Evolutionary conservation across 2,329 filamentous ascomycete species (phyloP).

Genomic region (Chaetomiaceae sp.): DNA sequence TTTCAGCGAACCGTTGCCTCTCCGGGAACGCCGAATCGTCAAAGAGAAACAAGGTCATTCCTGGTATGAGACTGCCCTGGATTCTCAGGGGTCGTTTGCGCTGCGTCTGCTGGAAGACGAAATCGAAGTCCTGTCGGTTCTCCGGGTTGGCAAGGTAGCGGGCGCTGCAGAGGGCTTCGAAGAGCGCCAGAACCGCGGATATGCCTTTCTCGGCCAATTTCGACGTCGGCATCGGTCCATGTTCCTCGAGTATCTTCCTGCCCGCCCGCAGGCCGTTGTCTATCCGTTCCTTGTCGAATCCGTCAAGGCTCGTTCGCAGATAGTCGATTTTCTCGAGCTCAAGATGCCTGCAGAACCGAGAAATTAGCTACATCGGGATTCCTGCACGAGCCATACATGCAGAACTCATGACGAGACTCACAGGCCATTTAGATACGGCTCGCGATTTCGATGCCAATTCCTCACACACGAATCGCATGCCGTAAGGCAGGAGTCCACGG

Average conservation of each 20-base stretch:
- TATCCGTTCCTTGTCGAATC: slow-evolving; percentile 32
- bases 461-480: slow-evolving; percentile 65
- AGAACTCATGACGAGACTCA: slow-evolving; percentile 44
- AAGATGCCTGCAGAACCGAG: slow-evolving; percentile 31
- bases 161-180: slow-evolving; percentile 81
- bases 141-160: slow-evolving; percentile 59
- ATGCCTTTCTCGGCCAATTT: slow-evolving; percentile 43
- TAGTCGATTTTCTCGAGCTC: slow-evolving; percentile 33
- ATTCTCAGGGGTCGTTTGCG: slow-evolving; percentile 73
- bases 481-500: slow-evolving; percentile 53
- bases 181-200: slow-evolving; percentile 69
- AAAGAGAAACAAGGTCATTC: slow-evolving; percentile 81
- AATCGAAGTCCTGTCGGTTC: slow-evolving; percentile 61
- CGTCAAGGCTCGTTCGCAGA: slow-evolving; percentile 36
- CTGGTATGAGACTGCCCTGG: slow-evolving; percentile 64
- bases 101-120: slow-evolving; percentile 75
- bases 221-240: slow-evolving; percentile 41
- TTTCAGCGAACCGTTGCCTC: slow-evolving; percentile 61
- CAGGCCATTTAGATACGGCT: slow-evolving; percentile 55
- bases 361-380: background rate
- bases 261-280: slow-evolving; percentile 41
- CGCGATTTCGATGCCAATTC: slow-evolving; percentile 66
- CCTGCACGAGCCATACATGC: too few relatives aligned
- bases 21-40: slow-evolving; percentile 58
- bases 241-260: slow-evolving; percentile 41